These are phyloP conservation scores for Amanita rubescens DNA, from an alignment of 768 basidiomycete species.

Conservation along the genomic window DNA sequence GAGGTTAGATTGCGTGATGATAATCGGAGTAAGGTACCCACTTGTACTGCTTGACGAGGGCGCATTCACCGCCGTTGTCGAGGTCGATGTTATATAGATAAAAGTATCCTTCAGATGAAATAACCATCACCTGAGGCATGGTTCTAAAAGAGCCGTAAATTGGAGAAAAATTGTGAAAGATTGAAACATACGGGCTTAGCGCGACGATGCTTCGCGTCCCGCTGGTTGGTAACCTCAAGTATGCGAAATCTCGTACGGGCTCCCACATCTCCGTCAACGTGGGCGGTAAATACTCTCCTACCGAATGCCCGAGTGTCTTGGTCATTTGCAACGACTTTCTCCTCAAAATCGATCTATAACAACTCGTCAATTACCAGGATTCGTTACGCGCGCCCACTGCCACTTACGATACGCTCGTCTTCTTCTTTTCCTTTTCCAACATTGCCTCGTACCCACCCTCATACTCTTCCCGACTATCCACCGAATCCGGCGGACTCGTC, in stretches of 20 bases:
- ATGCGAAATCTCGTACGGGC: slow-evolving; percentile 91
- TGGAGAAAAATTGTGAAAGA: not conserved
- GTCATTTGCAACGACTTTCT: slow-evolving; percentile 70
- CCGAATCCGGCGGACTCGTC: slow-evolving; percentile 56
- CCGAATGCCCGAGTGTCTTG: slow-evolving; percentile 65
- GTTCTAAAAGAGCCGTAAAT: slow-evolving; percentile 43
- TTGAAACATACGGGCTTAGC: slow-evolving; percentile 26
- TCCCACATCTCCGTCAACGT: slow-evolving; percentile 96
- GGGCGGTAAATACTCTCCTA: slow-evolving; percentile 82
- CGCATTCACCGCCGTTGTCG: slow-evolving; percentile 93
- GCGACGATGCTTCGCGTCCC: slow-evolving; percentile 85
- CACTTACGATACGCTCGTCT: slow-evolving; percentile 44
- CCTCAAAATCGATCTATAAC: slow-evolving; percentile 54
- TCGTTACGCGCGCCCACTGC: too few species aligned
- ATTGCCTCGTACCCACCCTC: slow-evolving; percentile 85
- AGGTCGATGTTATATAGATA: slow-evolving; percentile 95
- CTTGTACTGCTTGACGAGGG: slow-evolving; percentile 91
- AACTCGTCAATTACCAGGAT: too few species aligned
- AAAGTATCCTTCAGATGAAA: slow-evolving; percentile 92
- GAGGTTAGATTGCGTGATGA: not conserved
- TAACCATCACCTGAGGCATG: slow-evolving; percentile 95
- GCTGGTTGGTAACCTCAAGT: slow-evolving; percentile 69
- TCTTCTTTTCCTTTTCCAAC: slow-evolving; percentile 60
- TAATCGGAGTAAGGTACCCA: slow-evolving; percentile 12
- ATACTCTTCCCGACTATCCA: slow-evolving; percentile 56